These are phyloP conservation scores for Lachnellula suecica DNA, from an alignment of 2,329 filamentous ascomycete species.

Conservation along the genomic window DNA sequence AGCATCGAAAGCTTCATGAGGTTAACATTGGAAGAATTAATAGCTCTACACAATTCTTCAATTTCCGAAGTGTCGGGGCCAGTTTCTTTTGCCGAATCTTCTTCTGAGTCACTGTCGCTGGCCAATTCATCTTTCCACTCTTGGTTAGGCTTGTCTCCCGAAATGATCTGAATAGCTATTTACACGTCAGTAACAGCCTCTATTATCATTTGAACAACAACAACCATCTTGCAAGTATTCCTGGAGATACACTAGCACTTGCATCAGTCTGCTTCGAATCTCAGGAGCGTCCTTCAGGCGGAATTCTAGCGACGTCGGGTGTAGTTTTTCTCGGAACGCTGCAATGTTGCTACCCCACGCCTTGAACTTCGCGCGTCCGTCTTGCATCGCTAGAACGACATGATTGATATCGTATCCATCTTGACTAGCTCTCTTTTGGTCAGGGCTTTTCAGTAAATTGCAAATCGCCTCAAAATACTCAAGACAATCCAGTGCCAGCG, in stretches of 20 bases:
- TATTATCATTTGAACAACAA: not conserved
- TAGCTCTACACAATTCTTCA: conserved; percentile 20
- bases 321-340: conserved; percentile 16
- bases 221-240: conserved; percentile 19
- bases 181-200: not conserved
- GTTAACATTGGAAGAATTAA: conserved; percentile 17
- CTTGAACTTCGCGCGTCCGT: conserved; percentile 18
- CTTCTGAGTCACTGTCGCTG: conserved; percentile 19
- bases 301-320: conserved; percentile 22
- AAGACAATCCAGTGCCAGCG: conserved; percentile 1
- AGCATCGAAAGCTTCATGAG: conserved; percentile 27
- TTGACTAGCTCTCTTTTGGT: not conserved
- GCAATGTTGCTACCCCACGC: conserved; percentile 27
- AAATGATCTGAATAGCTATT: conserved; percentile 19
- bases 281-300: conserved; percentile 23
- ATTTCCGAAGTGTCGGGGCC: conserved; percentile 21
- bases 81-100: conserved; percentile 1
- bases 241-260: conserved; percentile 20
- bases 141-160: conserved; percentile 16
- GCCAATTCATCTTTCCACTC: conserved; percentile 15
- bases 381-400: conserved; percentile 9
- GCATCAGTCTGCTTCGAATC: conserved; percentile 17
- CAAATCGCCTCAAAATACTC: not conserved
- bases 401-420: conserved; percentile 12
- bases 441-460: not conserved